Evolutionary conservation across 805 yeast species (phyloP).

Genomic region (Jamesozyma hellenica): DNA sequence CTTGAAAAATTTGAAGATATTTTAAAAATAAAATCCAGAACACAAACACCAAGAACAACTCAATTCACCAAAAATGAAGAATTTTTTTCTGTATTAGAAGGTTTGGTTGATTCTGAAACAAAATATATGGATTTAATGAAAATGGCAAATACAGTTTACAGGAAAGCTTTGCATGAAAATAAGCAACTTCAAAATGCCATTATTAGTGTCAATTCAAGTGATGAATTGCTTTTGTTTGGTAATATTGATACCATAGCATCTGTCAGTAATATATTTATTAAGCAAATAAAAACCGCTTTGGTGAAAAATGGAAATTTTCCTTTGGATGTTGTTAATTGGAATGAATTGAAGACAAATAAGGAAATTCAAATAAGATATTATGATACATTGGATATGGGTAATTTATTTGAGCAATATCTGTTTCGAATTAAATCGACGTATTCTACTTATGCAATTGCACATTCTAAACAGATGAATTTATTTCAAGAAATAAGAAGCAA

Average conservation of each 20-base stretch:
- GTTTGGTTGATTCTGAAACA: constrained; percentile 29
- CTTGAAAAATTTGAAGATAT: constrained; percentile 14
- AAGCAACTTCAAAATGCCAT: constrained; percentile 26
- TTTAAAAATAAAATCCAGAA: constrained; percentile 3
- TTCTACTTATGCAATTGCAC: constrained; percentile 25
- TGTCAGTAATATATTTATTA: constrained; percentile 28
- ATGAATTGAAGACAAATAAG: constrained; percentile 3
- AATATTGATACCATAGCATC: constrained; percentile 34
- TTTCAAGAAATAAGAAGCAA: constrained; percentile 14
- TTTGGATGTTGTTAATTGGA: constrained; percentile 9
- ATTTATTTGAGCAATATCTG: constrained; percentile 24
- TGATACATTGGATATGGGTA: constrained; percentile 21
- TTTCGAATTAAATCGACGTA: constrained; percentile 30
- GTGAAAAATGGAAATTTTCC: background rate
- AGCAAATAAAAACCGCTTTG: constrained; percentile 6
- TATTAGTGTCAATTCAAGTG: constrained; percentile 19
- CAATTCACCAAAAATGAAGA: background rate
- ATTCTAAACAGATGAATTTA: constrained; percentile 24
- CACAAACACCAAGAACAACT: background rate
- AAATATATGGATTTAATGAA: constrained; percentile 26
- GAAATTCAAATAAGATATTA: background rate
- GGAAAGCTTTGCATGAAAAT: constrained; percentile 26
- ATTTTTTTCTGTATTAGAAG: constrained; percentile 18
- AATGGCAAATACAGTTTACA: constrained; percentile 26
- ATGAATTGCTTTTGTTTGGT: constrained; percentile 35